Evolutionary conservation across 2,329 filamentous ascomycete species (phyloP), one percentile per base, ranked within the genome.

Genomic region (Hypoxylon sp.): DNA sequence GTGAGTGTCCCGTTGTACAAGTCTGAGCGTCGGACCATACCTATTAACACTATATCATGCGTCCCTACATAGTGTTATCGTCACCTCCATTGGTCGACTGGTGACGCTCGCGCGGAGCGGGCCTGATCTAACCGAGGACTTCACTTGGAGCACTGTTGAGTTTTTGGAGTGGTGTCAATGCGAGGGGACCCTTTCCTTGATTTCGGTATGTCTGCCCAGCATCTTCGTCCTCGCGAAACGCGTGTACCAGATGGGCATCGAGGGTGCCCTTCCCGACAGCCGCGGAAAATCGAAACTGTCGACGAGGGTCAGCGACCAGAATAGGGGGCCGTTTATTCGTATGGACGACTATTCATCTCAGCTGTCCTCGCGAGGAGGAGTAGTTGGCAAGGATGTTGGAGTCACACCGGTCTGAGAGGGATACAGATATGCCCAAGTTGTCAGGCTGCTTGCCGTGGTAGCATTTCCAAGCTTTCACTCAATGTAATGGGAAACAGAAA

Each of bases 91-190:
- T 9, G 46, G 46, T 27, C 46, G 46, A 26, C 46, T 49, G 46
- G 46, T 49, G 10, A 38, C 48, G 23, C 35, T 50, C 18, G 48
- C 37, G 23, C 13, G 20, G 21, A 26, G 35, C 11, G 48, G 49
- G 11, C 24, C 38, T 38, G 24, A 53, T 46, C 49, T 53, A 20
- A 24, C 46, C 27, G 40, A 53, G 18, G 38, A 45, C 27, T 27
- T 53, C 49, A 45, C 49, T 37, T 53, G 49, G 49, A 53, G 38
- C 38, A 38, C 49, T 20, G 46, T 53, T 26, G 41, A 26, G 37
- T 53, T 37, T 29, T 18, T 53, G 18, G 49, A 53, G 40, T 53
- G 49, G 49, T 38, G 45, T 11, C 49, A 45, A 38, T 37, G 26
- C 27, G 49, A 45, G 27, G 49, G 49, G 4, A 26, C 49, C 6